Conservation (phyloP, 2,329 filamentous ascomycete species). For the Aspergillus persii region DNA sequence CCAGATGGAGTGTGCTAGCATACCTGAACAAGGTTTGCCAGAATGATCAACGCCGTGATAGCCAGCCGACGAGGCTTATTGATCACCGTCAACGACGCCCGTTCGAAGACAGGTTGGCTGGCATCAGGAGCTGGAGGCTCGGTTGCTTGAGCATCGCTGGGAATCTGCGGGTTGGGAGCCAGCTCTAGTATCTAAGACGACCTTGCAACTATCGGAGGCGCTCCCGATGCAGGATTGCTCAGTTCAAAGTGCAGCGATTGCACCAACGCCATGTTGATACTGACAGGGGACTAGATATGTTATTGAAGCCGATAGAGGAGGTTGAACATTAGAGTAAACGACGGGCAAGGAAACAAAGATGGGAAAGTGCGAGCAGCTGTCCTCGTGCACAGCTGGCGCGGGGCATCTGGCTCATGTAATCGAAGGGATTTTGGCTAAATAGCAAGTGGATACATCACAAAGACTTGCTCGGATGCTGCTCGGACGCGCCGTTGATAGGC, state of each 20-base stretch:
- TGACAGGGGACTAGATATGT: background rate
- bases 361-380: background rate
- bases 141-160: background rate
- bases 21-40: conserved; percentile 30
- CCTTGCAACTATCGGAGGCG: background rate
- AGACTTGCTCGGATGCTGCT: background rate
- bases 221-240: background rate
- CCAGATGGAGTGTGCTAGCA: background rate
- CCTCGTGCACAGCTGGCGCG: background rate
- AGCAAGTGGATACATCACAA: background rate
- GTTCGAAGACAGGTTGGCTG: conserved; percentile 21
- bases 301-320: background rate
- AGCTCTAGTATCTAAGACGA: background rate
- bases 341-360: background rate
- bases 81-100: conserved; percentile 11
- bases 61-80: conserved; percentile 17
- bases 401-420: background rate
- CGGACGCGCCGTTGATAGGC: background rate
- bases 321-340: background rate
- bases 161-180: background rate
- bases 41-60: conserved; percentile 21
- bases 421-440: background rate
- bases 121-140: conserved; percentile 14
- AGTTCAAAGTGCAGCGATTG: background rate
- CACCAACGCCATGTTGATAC: background rate